Evolutionary conservation across 2,329 filamentous ascomycete genomes (phyloP).

Genomic region (Venturia effusa): DNA sequence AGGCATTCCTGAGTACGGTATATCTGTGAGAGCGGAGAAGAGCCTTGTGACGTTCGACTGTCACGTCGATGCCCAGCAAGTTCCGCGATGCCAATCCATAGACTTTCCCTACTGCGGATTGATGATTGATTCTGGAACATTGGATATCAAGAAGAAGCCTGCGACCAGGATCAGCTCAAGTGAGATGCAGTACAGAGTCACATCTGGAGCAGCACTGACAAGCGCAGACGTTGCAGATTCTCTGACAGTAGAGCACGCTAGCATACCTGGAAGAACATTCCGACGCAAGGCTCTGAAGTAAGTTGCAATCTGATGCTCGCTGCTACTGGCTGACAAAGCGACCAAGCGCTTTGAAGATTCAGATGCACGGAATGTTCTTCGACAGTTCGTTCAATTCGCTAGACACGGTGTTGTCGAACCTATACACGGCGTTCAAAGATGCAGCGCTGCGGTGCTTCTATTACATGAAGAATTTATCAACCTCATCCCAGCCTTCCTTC

Average conservation of each 20-base stretch:
- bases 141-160: slow-evolving; percentile 53
- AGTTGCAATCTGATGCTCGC: slow-evolving; percentile 25
- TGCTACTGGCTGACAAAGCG: not conserved
- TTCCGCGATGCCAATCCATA: slow-evolving; percentile 23
- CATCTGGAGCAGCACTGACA: slow-evolving; percentile 19
- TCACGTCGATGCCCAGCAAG: slow-evolving; percentile 42
- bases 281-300: slow-evolving; percentile 64
- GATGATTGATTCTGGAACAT: slow-evolving; percentile 59
- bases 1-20: slow-evolving; percentile 70
- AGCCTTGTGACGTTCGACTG: slow-evolving; percentile 76
- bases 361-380: slow-evolving; percentile 74
- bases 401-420: slow-evolving; percentile 58
- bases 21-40: slow-evolving; percentile 66
- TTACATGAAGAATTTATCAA: slow-evolving; percentile 50
- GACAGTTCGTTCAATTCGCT: slow-evolving; percentile 68
- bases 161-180: slow-evolving; percentile 9
- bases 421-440: slow-evolving; percentile 65
- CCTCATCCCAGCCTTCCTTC: slow-evolving; percentile 43
- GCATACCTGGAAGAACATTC: slow-evolving; percentile 64
- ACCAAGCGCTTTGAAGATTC: slow-evolving; percentile 60
- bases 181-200: not conserved
- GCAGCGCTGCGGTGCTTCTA: slow-evolving; percentile 63
- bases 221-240: slow-evolving; percentile 46
- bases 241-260: slow-evolving; percentile 67
- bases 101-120: slow-evolving; percentile 82